Base-by-base conservation (phyloP, 2,329 filamentous ascomycete species). In the Akanthomyces lecanii region DNA sequence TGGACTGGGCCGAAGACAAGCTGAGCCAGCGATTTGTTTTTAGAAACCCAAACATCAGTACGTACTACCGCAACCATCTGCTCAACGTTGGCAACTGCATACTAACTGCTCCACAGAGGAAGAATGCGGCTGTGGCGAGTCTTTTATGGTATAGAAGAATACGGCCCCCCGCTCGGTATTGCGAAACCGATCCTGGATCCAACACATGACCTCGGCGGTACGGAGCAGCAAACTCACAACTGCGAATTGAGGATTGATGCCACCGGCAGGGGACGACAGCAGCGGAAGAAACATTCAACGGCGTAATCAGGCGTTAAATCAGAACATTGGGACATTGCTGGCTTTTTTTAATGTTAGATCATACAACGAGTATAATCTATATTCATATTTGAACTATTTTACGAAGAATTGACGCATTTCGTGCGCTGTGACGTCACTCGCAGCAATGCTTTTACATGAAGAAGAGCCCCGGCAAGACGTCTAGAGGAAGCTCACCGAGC, bases 1-100 rank as follows among this genome's bases (percentile, higher is more conserved):
- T 99, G 95, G 95, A 99, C 73, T 99, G 94, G 93, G 83, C 94
- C 12, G 93, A 98, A 77, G 95, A 98, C 71, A 97, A 96, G 79
- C 79, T 99, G 67, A 96, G 89, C 74, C 85, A 93, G 76, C 84
- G 91, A 67, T 99, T 99, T 76, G 88, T 97, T 57, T 99, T 99
- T 78, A 89, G 86, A 74, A 99, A 99, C 75, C 95, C 95, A 2
- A 99, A 99, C 72, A 98, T 98, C 74, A 99, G 93, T 97, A 80
- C 85, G 93, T 88, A 36, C 12, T 52, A 4, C 33, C 52, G 47
- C 12, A 3, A 4, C 38, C 23, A 4, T 30, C 5, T 7, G 38
- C 38, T 14, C 12, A 40, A 16, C 38, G 1, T 40, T 28, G 21
- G 8, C n/a, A 18, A 14, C 23, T 5, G n/a, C 11, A 25, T 63